These are phyloP conservation scores for Penicillium sp. DNA, from an alignment of 2,329 filamentous ascomycete species.

Conservation along the genomic window DNA sequence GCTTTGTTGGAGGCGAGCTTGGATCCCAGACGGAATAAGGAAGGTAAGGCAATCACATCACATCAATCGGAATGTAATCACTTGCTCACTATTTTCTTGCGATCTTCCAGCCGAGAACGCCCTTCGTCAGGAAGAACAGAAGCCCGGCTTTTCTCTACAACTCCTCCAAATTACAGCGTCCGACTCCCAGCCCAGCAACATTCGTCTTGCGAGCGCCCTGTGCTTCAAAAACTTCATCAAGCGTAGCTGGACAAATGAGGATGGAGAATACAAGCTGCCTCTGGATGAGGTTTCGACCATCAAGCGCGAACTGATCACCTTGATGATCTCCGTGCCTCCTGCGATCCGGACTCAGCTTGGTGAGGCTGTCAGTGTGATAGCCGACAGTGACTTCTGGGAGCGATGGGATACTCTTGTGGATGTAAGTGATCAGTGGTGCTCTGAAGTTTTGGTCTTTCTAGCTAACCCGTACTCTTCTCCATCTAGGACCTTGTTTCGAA, in stretches of 20 bases:
- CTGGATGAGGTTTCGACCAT: slow-evolving; percentile 81
- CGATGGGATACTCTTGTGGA: slow-evolving; percentile 94
- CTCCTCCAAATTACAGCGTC: slow-evolving; percentile 89
- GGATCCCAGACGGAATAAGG: slow-evolving; percentile 81
- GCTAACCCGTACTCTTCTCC: slow-evolving; percentile 5
- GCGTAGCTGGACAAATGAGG: slow-evolving; percentile 92
- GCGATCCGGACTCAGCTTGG: slow-evolving; percentile 91
- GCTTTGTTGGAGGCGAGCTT: slow-evolving; percentile 83
- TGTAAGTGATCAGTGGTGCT: slow-evolving; percentile 49
- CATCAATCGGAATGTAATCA: not conserved
- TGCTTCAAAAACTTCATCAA: slow-evolving; percentile 99
- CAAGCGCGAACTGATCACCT: slow-evolving; percentile 90
- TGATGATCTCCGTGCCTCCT: slow-evolving; percentile 91
- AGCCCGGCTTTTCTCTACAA: slow-evolving; percentile 82
- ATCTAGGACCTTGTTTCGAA: slow-evolving; percentile 79
- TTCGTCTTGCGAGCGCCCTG: slow-evolving; percentile 81
- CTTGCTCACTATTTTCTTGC: not conserved
- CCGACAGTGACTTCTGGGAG: slow-evolving; percentile 96
- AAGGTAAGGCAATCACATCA: slow-evolving; percentile 62
- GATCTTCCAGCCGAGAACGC: slow-evolving; percentile 69
- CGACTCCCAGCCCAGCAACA: slow-evolving; percentile 70
- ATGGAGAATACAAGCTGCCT: slow-evolving; percentile 88
- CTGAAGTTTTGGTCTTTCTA: not conserved
- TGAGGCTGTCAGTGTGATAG: slow-evolving; percentile 95
- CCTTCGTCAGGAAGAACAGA: slow-evolving; percentile 75